Conservation (phyloP, 495 filamentous ascomycete species). For the Penicillium ucsense region DNA sequence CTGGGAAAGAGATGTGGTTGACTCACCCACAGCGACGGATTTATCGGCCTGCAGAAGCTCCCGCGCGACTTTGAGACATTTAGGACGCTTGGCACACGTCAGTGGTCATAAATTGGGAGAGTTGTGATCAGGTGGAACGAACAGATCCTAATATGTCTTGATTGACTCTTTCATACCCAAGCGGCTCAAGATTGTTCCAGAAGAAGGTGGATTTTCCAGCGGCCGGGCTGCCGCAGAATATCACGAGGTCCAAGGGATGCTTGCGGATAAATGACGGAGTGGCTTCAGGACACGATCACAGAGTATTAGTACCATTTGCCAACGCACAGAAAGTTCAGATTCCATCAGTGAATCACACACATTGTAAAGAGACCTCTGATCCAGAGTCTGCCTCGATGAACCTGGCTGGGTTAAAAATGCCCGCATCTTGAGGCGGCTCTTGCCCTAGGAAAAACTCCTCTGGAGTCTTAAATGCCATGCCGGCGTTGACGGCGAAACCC, state of each 20-base stretch:
- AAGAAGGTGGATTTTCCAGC: constrained; percentile 90
- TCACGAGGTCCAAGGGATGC: constrained; percentile 61
- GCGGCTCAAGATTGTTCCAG: constrained; percentile 64
- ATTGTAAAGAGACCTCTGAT: constrained; percentile 1
- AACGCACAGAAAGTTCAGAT: too few species aligned
- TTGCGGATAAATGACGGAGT: constrained; percentile 46
- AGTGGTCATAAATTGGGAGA: neutral
- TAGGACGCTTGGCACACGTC: constrained; percentile 49
- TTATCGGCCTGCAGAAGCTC: constrained; percentile 52
- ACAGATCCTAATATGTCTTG: constrained; percentile 84
- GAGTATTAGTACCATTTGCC: neutral
- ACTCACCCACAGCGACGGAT: constrained; percentile 68
- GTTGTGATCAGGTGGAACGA: constrained; percentile 7
- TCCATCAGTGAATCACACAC: too few species aligned
- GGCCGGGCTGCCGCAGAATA: constrained; percentile 82
- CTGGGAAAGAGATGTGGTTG: neutral
- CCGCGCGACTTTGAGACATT: constrained; percentile 70
- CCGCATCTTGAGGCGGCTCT: constrained; percentile 46
- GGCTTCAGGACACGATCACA: neutral
- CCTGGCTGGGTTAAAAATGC: constrained; percentile 55
- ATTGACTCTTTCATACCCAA: constrained; percentile 79
- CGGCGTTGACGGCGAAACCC: constrained; percentile 74
- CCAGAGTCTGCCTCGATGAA: constrained; percentile 36
- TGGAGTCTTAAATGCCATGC: constrained; percentile 71
- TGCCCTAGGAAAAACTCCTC: constrained; percentile 82